phyloP scores from a whole-genome alignment of 106 monocot genomes.

The Allium fistulosum region DNA sequence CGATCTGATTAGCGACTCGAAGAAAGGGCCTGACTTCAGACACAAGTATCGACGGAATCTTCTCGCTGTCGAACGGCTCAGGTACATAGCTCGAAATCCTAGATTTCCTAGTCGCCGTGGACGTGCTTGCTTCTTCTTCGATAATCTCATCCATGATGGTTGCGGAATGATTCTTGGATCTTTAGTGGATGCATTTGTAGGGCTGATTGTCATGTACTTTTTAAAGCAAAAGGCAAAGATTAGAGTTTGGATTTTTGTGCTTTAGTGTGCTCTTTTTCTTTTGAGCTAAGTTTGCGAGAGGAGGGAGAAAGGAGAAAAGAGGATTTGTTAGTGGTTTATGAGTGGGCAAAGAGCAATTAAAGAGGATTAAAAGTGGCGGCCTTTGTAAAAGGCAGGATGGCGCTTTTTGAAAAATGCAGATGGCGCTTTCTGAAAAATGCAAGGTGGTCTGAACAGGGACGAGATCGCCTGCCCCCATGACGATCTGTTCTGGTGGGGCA shows the following conservation, averaged over 20 bases:
- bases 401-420: too few relatives aligned
- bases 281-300: too few relatives aligned
- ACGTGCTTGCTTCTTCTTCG: conserved; percentile 19
- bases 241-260: too few relatives aligned
- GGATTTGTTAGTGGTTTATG: neutral
- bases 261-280: too few relatives aligned
- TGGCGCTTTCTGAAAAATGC: too few relatives aligned
- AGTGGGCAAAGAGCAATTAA: neutral
- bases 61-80: conserved; percentile 77
- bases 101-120: conserved; percentile 7
- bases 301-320: too few relatives aligned
- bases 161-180: conserved; percentile 1
- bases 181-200: neutral
- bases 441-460: too few relatives aligned
- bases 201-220: neutral
- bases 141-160: conserved; percentile 33
- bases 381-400: too few relatives aligned
- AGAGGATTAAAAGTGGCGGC: too few relatives aligned
- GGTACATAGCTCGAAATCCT: conserved; percentile 5
- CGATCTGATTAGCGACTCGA: conserved; percentile 71
- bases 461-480: too few relatives aligned
- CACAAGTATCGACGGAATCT: conserved; percentile 42
- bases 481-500: too few relatives aligned
- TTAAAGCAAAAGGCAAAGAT: neutral
- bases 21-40: conserved; percentile 54